Percentiles rank a stretch among this genome's conserved stretches.
Conservation (phyloP, 768 basidiomycete genomes). For the Xerocomellus dryophilus region DNA sequence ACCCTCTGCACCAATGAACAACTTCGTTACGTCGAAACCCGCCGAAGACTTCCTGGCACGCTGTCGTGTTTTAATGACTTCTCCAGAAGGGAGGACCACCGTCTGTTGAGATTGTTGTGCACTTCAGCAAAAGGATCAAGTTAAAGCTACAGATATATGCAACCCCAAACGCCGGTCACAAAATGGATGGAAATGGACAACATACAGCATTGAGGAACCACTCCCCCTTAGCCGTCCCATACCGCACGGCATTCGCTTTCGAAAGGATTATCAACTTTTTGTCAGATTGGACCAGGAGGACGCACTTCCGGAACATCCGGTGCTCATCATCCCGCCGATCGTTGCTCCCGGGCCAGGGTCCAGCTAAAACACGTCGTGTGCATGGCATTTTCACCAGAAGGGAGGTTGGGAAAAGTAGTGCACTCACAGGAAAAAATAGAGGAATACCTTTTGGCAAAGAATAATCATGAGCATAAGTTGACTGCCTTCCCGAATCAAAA, state of each 20-base stretch:
- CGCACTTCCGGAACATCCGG: constrained; percentile 81
- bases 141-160: not conserved
- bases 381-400: not conserved
- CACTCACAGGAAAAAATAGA: constrained; percentile 75
- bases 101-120: constrained; percentile 45
- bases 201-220: constrained; percentile 85
- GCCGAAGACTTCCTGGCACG: constrained; percentile 82
- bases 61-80: constrained; percentile 85
- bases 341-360: constrained; percentile 80
- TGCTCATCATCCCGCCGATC: constrained; percentile 83
- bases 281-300: constrained; percentile 3
- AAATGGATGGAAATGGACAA: not conserved
- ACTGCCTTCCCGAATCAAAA: not conserved
- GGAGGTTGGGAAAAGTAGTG: not conserved
- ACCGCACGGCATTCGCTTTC: constrained; percentile 75
- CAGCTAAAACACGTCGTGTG: constrained; percentile 40
- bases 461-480: not conserved
- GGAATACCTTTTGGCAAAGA: constrained; percentile 51
- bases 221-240: constrained; percentile 86
- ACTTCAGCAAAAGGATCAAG: constrained; percentile 1
- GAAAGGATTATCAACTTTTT: constrained; percentile 16
- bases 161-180: not conserved
- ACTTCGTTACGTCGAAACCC: constrained; percentile 80
- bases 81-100: constrained; percentile 83
- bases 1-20: constrained; percentile 82